Base-by-base conservation (phyloP, 148 eudicot genomes). In the Heliosperma pusillum region DNA sequence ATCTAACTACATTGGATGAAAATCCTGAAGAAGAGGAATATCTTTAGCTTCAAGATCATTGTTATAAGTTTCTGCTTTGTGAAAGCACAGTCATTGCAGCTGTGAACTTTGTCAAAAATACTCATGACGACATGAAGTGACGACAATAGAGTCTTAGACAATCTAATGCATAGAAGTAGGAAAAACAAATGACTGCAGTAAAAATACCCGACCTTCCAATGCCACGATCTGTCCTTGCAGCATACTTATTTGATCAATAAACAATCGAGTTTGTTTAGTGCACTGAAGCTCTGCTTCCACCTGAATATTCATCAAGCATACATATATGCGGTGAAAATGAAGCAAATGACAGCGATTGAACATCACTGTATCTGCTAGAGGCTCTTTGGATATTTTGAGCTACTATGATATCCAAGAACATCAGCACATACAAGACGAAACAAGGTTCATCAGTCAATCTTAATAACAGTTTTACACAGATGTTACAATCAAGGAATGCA, bases 201-300 rank as follows among this genome's bases (percentile, higher is more conserved):
- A 36, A 15, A 72, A 82, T 25, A 67, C 16, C 61, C 78, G 76
- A 90, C 98, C 98, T 87, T 92, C 88, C 69, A 92, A 83, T 72
- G 84, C 83, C 70, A 86, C 81, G 78, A 94, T 85, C 58, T 74
- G 81, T 77, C 92, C 96, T 81, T 88, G 91, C 50, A 89, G 97
- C 79, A 74, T 83, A 88, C 98, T 95, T 79, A 92, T 90, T 82
- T 92, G 91, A 79, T 91, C 96, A 85, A 95, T 95, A 66, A 90
- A 85, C 76, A 81, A 75, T 21, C 92, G 83, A 67, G 80, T 78
- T 76, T 87, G 91, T 33, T 81, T 83, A 45, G 87, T 80, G 71
- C 93, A 89, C 57, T 75, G 86, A 70, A 82, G 82, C 78, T 87
- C 89, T n/a, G 88, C 86, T 69, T 86, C 89, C 62, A 89, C 82